Evolutionary conservation across 2,329 filamentous ascomycete species (phyloP).

Genomic region (Podosphaera fusca): DNA sequence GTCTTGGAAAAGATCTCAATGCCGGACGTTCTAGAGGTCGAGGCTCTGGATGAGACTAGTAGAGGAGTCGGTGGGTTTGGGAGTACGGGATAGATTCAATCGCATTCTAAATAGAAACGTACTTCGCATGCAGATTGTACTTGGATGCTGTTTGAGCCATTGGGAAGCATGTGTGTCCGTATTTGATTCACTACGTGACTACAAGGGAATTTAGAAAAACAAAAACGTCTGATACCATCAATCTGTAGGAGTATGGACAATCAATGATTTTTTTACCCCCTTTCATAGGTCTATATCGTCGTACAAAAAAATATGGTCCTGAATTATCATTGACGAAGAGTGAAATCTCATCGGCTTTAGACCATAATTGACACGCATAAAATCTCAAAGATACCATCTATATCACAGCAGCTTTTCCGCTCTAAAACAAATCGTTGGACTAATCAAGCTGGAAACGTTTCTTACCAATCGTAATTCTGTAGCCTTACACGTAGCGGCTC

Average conservation of each 20-base stretch:
- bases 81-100: conserved; percentile 41
- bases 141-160: not conserved
- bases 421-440: conserved; percentile 40
- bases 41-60: conserved; percentile 73
- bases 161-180: no score
- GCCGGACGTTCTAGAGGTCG: conserved; percentile 73
- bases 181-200: no score
- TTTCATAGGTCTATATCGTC: no score
- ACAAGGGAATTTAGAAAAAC: no score
- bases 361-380: not conserved
- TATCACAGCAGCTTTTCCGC: conserved; percentile 20
- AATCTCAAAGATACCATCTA: not conserved
- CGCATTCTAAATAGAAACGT: not conserved
- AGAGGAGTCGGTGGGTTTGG: conserved; percentile 80
- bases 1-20: conserved; percentile 88
- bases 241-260: no score
- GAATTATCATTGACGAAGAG: not conserved
- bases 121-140: not conserved
- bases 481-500: conserved; percentile 41
- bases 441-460: conserved; percentile 42
- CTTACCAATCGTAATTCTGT: conserved; percentile 68
- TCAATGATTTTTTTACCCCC: no score
- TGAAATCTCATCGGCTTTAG: not conserved
- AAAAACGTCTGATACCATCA: no score
- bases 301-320: no score